These are phyloP conservation scores for Pestalotiopsis sp. DNA, from an alignment of 2,329 filamentous ascomycete species.

Conservation along the genomic window DNA sequence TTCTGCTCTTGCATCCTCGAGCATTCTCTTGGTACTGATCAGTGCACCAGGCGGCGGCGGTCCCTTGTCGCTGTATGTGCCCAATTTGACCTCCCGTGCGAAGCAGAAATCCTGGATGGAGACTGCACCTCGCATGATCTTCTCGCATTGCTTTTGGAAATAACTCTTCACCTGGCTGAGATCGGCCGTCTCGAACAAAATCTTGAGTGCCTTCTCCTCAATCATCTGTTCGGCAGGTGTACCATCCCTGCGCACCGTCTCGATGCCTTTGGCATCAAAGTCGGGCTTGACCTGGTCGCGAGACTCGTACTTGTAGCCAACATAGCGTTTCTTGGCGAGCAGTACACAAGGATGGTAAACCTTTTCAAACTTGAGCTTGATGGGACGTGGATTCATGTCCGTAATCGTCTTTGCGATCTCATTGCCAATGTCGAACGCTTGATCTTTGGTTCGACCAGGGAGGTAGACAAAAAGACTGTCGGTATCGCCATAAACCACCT, in stretches of 20 bases:
- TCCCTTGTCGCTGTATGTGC: conserved; percentile 82
- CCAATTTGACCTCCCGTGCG: conserved; percentile 86
- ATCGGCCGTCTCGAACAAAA: conserved; percentile 88
- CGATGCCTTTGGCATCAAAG: conserved; percentile 97
- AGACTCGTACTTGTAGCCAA: conserved; percentile 94
- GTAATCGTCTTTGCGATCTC: conserved; percentile 91
- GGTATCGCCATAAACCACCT: conserved; percentile 97
- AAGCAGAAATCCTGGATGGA: conserved; percentile 97
- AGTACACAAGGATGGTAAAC: conserved; percentile 95
- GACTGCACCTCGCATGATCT: conserved; percentile 87
- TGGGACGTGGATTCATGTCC: conserved; percentile 82
- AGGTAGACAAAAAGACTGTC: conserved; percentile 93
- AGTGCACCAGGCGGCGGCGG: conserved; percentile 84
- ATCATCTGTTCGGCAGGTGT: conserved; percentile 97
- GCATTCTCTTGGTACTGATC: conserved; percentile 84
- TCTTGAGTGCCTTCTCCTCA: conserved; percentile 85
- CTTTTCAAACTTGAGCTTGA: conserved; percentile 98
- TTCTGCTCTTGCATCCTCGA: conserved; percentile 82
- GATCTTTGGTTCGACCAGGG: conserved; percentile 80
- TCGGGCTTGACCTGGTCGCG: conserved; percentile 76
- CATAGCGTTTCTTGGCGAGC: conserved; percentile 95
- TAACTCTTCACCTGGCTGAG: conserved; percentile 86
- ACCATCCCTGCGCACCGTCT: conserved; percentile 93
- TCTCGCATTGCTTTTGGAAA: conserved; percentile 86
- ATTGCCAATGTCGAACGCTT: conserved; percentile 90